These are phyloP conservation scores for Paulinella micropora DNA, from an alignment of 78 protist genomes.

Conservation along the genomic window DNA sequence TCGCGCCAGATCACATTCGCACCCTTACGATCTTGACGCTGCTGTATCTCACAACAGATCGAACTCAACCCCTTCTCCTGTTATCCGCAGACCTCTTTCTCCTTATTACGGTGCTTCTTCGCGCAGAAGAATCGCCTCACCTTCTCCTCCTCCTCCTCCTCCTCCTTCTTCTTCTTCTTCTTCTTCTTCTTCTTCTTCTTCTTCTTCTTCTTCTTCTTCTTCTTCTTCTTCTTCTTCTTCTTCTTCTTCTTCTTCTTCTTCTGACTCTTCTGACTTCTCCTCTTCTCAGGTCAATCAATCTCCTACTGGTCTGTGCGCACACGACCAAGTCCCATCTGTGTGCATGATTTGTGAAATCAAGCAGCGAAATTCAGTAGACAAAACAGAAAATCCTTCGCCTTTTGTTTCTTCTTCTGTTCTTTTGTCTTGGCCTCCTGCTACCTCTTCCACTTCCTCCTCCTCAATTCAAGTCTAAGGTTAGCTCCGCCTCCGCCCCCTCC, in stretches of 20 bases:
- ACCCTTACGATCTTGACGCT: background rate
- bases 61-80: background rate
- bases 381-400: too few species aligned
- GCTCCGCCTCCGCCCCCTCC: background rate
- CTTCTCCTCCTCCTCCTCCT: background rate
- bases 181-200: background rate
- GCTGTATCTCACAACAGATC: background rate
- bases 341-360: too few species aligned
- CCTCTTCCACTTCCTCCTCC: too few species aligned
- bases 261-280: background rate
- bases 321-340: too few species aligned
- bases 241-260: background rate
- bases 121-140: background rate
- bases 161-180: background rate
- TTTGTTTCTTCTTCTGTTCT: too few species aligned
- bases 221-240: background rate
- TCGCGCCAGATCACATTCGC: background rate
- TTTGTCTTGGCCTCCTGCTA: too few species aligned
- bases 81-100: background rate
- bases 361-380: too few species aligned
- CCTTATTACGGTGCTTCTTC: background rate
- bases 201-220: background rate
- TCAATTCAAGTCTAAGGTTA: too few species aligned
- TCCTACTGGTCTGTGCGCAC: too few species aligned
- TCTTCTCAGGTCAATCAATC: too few species aligned